These are phyloP conservation scores for Backusella luteola DNA, from an alignment of 192 early-diverging fungal genomes.

Conservation along the genomic window DNA sequence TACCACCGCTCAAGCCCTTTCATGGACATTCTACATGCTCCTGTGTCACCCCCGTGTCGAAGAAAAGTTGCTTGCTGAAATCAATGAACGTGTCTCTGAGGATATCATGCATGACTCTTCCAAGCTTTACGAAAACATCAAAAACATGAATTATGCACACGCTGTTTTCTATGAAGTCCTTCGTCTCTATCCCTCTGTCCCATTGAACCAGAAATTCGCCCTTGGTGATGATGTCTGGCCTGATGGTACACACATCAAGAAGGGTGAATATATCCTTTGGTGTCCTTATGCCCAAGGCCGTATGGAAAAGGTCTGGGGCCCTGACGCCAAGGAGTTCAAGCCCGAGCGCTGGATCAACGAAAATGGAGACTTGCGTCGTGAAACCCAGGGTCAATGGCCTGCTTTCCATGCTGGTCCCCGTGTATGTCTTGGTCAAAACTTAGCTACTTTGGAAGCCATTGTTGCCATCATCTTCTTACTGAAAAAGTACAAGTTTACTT, in stretches of 20 bases:
- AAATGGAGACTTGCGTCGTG: conserved; percentile 30
- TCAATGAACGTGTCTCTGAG: conserved; percentile 22
- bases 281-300: conserved; percentile 56
- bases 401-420: conserved; percentile 60
- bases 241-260: conserved; percentile 51
- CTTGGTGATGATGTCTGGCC: conserved; percentile 59
- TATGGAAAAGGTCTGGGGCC: conserved; percentile 57
- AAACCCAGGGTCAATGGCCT: conserved; percentile 50
- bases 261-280: conserved; percentile 53
- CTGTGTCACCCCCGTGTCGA: conserved; percentile 40
- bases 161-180: conserved; percentile 53
- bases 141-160: conserved; percentile 37
- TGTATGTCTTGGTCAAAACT: conserved; percentile 38
- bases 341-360: conserved; percentile 66
- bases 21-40: conserved; percentile 47
- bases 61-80: conserved; percentile 43
- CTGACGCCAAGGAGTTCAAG: conserved; percentile 56
- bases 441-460: conserved; percentile 46
- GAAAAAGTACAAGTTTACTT: conserved; percentile 38
- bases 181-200: conserved; percentile 68
- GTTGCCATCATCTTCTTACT: conserved; percentile 38
- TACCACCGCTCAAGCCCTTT: conserved; percentile 50
- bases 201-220: conserved; percentile 52
- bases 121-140: conserved; percentile 26
- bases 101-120: conserved; percentile 21